phyloP scores from a whole-genome alignment of 2,329 filamentous ascomycete genomes.

The Apiospora koreana region DNA sequence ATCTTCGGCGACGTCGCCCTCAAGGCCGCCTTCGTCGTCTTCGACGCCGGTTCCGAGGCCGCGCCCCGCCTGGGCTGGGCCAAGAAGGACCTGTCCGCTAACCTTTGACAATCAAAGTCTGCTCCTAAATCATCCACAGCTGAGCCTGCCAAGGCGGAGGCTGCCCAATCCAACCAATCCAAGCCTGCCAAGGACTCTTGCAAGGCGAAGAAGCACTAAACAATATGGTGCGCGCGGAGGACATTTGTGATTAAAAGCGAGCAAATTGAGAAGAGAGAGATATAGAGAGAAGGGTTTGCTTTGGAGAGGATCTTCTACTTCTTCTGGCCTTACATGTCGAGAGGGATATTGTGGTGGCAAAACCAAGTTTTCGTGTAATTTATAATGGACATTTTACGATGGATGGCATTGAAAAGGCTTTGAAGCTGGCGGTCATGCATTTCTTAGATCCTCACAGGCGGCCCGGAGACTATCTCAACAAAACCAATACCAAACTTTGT shows the following conservation, averaged over 20 bases:
- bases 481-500: neutral
- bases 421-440: constrained; percentile 1
- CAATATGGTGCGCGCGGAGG: no score
- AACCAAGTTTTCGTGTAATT: neutral
- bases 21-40: constrained; percentile 20
- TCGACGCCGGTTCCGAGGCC: neutral
- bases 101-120: neutral
- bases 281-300: neutral
- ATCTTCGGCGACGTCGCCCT: constrained; percentile 19
- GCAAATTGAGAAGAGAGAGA: neutral
- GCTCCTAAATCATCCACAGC: no score
- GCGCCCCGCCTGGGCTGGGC: constrained; percentile 6
- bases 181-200: neutral
- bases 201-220: neutral
- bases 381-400: neutral
- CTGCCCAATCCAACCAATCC: no score
- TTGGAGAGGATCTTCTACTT: constrained; percentile 1
- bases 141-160: neutral
- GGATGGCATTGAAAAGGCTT: neutral
- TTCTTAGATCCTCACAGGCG: constrained; percentile 1
- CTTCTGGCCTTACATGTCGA: neutral
- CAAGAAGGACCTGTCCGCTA: neutral
- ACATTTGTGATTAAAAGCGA: no score
- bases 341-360: neutral
- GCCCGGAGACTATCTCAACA: constrained; percentile 1